phyloP scores from a whole-genome alignment of 805 yeast genomes.

The Ogataea degrootiae region DNA sequence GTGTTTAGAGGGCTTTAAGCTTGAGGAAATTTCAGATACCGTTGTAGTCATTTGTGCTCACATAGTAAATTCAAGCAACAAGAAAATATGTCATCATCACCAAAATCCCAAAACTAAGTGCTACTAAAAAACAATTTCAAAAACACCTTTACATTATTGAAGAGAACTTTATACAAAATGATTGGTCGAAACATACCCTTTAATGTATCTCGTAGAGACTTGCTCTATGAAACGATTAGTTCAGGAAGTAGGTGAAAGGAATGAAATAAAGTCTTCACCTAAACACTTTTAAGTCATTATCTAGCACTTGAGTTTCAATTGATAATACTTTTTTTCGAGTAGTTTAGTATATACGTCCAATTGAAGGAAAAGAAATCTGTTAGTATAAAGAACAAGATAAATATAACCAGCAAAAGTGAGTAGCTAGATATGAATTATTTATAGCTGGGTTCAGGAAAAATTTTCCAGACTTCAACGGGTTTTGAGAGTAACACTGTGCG shows the following conservation, averaged over 20 bases:
- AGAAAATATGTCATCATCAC: conserved; percentile 6
- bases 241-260: background rate
- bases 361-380: too few species aligned
- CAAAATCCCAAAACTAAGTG: background rate
- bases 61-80: conserved; percentile 22
- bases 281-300: background rate
- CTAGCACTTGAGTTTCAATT: background rate
- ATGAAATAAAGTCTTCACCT: background rate
- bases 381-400: too few species aligned
- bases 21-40: conserved; percentile 29
- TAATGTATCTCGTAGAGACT: too few species aligned
- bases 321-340: too few species aligned
- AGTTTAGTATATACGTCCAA: too few species aligned
- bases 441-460: too few species aligned
- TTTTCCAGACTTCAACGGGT: too few species aligned
- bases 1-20: background rate
- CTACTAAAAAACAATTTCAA: background rate
- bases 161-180: too few species aligned
- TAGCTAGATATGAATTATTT: too few species aligned
- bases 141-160: background rate
- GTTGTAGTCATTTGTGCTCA: conserved; percentile 34
- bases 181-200: too few species aligned
- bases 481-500: too few species aligned
- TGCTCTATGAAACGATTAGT: background rate
- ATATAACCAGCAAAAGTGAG: too few species aligned